Conservation (phyloP, 768 basidiomycete genomes). For the Aureoboletus auriporus region DNA sequence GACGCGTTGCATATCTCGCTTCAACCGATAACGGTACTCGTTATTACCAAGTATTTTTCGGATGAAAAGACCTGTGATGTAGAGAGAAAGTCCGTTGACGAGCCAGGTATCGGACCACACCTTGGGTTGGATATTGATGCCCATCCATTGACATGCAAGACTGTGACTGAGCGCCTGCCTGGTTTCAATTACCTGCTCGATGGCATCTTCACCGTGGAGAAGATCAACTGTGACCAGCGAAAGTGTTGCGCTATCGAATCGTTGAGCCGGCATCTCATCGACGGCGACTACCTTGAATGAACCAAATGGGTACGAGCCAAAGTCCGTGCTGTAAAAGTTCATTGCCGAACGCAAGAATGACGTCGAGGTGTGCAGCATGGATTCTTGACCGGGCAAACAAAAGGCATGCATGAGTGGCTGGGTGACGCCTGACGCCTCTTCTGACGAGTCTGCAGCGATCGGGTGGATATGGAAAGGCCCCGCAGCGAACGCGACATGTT, state of each 20-base stretch:
- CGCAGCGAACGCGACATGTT: conserved; percentile 93
- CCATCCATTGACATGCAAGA: conserved; percentile 94
- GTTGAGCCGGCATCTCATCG: conserved; percentile 76
- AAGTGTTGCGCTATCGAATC: conserved; percentile 83
- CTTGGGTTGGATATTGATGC: conserved; percentile 93
- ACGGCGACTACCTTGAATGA: conserved; percentile 95
- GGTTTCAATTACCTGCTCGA: conserved; percentile 91
- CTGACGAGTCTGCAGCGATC: conserved; percentile 60
- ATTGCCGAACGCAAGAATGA: conserved; percentile 83
- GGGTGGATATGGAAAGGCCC: conserved; percentile 86
- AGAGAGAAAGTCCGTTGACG: conserved; percentile 88
- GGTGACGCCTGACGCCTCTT: conserved; percentile 58
- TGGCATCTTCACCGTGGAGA: conserved; percentile 80
- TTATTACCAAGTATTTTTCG: conserved; percentile 90
- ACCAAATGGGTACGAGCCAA: conserved; percentile 92
- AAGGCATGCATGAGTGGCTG: conserved; percentile 86
- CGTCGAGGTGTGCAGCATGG: conserved; percentile 63
- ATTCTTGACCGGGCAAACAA: conserved; percentile 86
- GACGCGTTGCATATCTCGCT: conserved; percentile 95
- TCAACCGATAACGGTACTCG: conserved; percentile 92
- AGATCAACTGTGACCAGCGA: conserved; percentile 78
- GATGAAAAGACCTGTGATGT: conserved; percentile 86
- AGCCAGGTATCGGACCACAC: conserved; percentile 95
- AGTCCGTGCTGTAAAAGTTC: conserved; percentile 88
- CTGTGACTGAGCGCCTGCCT: conserved; percentile 83